Percentiles rank a stretch among this genome's conserved stretches.
Evolutionary conservation across 768 basidiomycete genomes (phyloP).

Genomic region (Boletus edulis): DNA sequence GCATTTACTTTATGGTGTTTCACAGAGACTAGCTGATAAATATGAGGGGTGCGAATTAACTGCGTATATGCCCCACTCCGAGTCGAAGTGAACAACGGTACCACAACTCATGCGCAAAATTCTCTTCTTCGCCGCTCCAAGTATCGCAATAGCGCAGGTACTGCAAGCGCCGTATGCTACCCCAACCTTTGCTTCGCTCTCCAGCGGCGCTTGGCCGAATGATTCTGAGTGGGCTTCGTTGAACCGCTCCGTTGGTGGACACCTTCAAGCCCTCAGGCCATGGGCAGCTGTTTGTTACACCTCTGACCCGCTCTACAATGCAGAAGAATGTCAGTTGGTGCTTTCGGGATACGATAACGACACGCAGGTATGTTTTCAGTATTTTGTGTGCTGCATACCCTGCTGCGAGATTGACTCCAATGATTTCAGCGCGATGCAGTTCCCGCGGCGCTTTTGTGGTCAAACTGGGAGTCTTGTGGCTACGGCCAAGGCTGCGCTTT

Average conservation of each 20-base stretch:
- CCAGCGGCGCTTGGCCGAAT: conserved; percentile 8
- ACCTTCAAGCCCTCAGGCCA: conserved; percentile 17
- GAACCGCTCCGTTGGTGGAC: conserved; percentile 16
- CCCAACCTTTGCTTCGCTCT: conserved; percentile 2
- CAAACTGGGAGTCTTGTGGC: conserved; percentile 23
- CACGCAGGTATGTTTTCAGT: conserved; percentile 7
- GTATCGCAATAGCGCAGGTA: neutral
- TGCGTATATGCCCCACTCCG: neutral
- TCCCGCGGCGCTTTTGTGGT: conserved; percentile 19
- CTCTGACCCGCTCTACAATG: conserved; percentile 17
- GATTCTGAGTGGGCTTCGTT: conserved; percentile 8
- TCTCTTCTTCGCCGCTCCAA: neutral
- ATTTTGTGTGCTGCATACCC: neutral
- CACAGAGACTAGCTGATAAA: neutral
- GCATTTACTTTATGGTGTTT: neutral
- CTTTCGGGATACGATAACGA: conserved; percentile 15
- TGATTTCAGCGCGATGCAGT: conserved; percentile 18
- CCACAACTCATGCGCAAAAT: neutral
- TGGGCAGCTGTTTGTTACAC: conserved; percentile 24
- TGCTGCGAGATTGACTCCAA: neutral
- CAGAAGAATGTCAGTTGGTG: conserved; percentile 13
- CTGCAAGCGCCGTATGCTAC: conserved; percentile 8
- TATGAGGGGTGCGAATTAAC: neutral
- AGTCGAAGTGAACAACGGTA: neutral
- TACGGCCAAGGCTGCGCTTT: conserved; percentile 18